Evolutionary conservation across 2,329 filamentous ascomycete species (phyloP).

Genomic region (Aureobasidium leucospermi): DNA sequence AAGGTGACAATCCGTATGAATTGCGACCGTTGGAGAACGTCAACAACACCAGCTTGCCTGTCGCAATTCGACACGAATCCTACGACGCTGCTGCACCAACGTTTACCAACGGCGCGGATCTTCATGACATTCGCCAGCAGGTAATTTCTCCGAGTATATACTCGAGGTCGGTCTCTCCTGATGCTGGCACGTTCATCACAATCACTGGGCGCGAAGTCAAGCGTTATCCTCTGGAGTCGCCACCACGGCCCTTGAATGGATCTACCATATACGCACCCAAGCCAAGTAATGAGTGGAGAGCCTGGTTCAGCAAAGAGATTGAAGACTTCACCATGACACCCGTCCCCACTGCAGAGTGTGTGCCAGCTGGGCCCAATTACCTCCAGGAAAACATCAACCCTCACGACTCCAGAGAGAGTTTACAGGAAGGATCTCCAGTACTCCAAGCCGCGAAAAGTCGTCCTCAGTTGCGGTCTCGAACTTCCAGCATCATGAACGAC

Average conservation of each 20-base stretch:
- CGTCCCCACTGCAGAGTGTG: conserved; percentile 23
- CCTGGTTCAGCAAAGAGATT: conserved; percentile 40
- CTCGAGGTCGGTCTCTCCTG: conserved; percentile 31
- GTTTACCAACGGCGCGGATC: conserved; percentile 1
- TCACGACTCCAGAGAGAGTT: conserved; percentile 13
- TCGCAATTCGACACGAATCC: conserved; percentile 7
- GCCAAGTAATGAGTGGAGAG: conserved; percentile 39
- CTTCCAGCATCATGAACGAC: conserved; percentile 37
- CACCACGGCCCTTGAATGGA: conserved; percentile 2
- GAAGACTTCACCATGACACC: conserved; percentile 28
- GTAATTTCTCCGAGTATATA: conserved; percentile 41
- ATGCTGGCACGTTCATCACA: conserved; percentile 33
- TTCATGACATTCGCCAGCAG: conserved; percentile 11
- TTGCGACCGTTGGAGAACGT: conserved; percentile 20
- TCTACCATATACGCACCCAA: conserved; percentile 20
- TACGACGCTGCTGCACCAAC: not conserved
- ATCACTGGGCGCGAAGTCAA: conserved; percentile 38
- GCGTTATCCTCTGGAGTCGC: conserved; percentile 32
- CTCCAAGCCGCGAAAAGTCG: conserved; percentile 18
- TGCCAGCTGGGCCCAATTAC: conserved; percentile 17
- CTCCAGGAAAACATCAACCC: not conserved
- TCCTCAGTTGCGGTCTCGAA: conserved; percentile 14
- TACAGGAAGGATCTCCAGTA: conserved; percentile 1
- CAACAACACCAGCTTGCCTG: conserved; percentile 13
- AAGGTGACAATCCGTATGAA: conserved; percentile 27